Conservation (phyloP, 345 rosid genomes). For the Citrus australasica region DNA sequence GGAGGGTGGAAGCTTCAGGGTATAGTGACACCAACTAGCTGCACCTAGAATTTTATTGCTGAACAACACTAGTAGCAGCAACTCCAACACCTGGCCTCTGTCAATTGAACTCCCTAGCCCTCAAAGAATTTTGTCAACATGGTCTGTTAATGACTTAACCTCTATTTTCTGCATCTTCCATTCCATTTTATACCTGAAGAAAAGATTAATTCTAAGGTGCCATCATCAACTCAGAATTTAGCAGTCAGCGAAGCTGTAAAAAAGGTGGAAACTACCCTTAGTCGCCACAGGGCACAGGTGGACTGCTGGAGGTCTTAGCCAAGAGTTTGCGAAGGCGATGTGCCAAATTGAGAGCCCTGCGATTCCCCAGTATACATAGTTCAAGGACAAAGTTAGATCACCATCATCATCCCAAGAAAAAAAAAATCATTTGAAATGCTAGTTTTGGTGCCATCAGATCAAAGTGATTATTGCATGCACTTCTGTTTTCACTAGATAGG, state of each 20-base stretch:
- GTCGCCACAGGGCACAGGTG: background rate
- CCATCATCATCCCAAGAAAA: background rate
- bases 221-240: background rate
- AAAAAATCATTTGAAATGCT: background rate
- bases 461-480: background rate
- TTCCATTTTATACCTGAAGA: background rate
- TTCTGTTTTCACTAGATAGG: background rate
- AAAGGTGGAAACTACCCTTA: background rate
- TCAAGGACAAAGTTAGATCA: background rate
- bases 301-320: background rate
- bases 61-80: background rate
- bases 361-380: background rate
- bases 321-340: background rate
- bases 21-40: slow-evolving; percentile 62
- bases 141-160: background rate
- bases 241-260: background rate
- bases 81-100: background rate
- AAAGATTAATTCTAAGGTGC: no score
- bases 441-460: background rate
- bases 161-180: background rate
- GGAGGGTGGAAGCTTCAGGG: slow-evolving; percentile 97
- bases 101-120: background rate
- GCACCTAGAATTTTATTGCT: slow-evolving; percentile 9
- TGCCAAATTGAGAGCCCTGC: background rate
- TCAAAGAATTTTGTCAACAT: background rate